phyloP scores from a whole-genome alignment of 1,284 basidiomycete species.

The Trametes versicolor region DNA sequence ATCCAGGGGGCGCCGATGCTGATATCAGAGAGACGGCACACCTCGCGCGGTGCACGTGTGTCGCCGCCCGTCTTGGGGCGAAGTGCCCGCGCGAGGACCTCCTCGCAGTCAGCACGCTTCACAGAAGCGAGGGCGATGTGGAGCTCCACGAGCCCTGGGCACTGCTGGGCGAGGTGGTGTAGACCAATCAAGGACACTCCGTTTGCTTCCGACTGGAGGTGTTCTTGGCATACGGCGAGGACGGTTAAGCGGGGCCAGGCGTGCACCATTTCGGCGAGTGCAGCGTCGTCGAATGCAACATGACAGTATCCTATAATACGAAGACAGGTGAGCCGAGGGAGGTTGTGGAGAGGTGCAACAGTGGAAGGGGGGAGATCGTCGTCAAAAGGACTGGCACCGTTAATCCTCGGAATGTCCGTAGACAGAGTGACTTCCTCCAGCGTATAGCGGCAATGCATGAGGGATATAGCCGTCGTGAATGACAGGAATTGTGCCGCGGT shows the following conservation, averaged over 20 bases:
- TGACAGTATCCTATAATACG: neutral
- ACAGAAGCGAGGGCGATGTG: neutral
- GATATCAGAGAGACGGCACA: too few relatives aligned
- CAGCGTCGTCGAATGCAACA: neutral
- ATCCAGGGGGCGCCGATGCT: too few relatives aligned
- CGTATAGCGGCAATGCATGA: neutral
- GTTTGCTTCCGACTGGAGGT: neutral
- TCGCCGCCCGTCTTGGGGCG: too few relatives aligned
- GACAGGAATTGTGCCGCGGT: neutral
- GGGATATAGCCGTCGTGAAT: neutral
- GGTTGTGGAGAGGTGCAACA: neutral
- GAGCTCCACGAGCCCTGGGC: neutral
- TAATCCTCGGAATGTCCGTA: neutral
- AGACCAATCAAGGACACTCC: neutral
- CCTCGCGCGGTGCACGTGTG: too few relatives aligned
- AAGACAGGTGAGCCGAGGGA: neutral
- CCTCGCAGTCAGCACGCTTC: neutral
- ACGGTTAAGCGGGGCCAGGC: neutral
- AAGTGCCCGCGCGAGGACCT: too few relatives aligned
- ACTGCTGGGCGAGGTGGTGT: neutral
- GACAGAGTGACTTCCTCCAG: neutral
- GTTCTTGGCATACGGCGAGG: neutral
- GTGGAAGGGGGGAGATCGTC: neutral
- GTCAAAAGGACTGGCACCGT: neutral
- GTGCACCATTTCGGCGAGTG: neutral